Percentiles rank a stretch among this genome's conserved stretches.
phyloP scores from a whole-genome alignment of 2,329 filamentous ascomycete genomes.

The Alternaria longipes region DNA sequence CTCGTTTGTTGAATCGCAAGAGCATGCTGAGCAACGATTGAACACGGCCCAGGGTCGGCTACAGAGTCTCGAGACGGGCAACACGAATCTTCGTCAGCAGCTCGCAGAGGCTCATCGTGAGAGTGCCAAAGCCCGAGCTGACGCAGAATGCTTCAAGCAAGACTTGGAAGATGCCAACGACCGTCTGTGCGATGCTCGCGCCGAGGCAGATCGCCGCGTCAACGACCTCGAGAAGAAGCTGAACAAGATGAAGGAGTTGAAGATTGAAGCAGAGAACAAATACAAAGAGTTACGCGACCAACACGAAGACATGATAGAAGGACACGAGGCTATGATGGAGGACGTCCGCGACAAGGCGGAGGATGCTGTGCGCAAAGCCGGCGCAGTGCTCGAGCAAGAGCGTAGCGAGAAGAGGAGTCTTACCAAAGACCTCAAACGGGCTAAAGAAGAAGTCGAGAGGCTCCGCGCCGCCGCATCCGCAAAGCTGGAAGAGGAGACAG shows the following conservation, averaged over 20 bases:
- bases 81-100: slow-evolving; percentile 44
- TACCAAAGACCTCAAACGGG: slow-evolving; percentile 37
- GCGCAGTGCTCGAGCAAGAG: slow-evolving; percentile 45
- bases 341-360: slow-evolving; percentile 47
- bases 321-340: slow-evolving; percentile 38
- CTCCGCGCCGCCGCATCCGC: slow-evolving; percentile 26
- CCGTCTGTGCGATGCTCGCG: slow-evolving; percentile 33
- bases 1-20: slow-evolving; percentile 34
- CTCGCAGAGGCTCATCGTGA: slow-evolving; percentile 44
- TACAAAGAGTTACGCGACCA: slow-evolving; percentile 40
- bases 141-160: slow-evolving; percentile 37
- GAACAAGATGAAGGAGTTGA: slow-evolving; percentile 39
- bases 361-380: slow-evolving; percentile 47
- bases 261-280: slow-evolving; percentile 34
- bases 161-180: slow-evolving; percentile 41
- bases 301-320: slow-evolving; percentile 38
- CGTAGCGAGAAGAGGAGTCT: slow-evolving; percentile 43
- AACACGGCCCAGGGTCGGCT: slow-evolving; percentile 41
- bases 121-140: slow-evolving; percentile 32
- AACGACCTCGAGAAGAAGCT: slow-evolving; percentile 43
- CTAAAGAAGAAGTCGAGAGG: slow-evolving; percentile 32
- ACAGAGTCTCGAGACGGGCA: slow-evolving; percentile 40
- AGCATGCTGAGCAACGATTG: slow-evolving; percentile 35
- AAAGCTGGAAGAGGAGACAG: slow-evolving; percentile 22
- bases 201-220: slow-evolving; percentile 40